Percentiles rank a stretch among this genome's conserved stretches.
Conservation (phyloP, 148 eudicot genomes). For the Chenopodium berlandieri region DNA sequence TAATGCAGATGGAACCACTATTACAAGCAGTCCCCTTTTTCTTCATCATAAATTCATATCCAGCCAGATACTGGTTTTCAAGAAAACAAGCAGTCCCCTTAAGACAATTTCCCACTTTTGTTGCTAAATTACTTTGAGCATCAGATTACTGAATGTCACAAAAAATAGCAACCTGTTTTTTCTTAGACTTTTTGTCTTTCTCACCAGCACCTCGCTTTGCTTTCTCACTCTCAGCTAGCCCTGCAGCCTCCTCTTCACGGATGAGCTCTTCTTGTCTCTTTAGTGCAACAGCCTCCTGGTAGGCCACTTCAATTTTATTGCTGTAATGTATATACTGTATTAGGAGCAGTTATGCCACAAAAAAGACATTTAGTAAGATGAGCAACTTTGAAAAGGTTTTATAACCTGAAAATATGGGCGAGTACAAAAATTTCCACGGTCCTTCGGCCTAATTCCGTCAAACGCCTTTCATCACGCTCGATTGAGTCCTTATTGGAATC, state of each 20-base stretch:
- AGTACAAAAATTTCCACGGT: constrained; percentile 92
- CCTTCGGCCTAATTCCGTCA: constrained; percentile 91
- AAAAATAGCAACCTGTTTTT: constrained; percentile 67
- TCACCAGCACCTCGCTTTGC: constrained; percentile 69
- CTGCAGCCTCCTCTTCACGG: constrained; percentile 94
- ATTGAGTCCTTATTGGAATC: constrained; percentile 76
- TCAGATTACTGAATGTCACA: not conserved
- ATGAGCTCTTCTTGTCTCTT: constrained; percentile 99
- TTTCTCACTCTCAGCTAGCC: constrained; percentile 85
- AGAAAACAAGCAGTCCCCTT: not conserved
- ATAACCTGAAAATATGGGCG: constrained; percentile 77
- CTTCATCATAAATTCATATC: not conserved
- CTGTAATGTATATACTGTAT: constrained; percentile 30
- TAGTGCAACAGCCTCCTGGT: constrained; percentile 94
- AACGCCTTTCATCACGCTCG: constrained; percentile 92
- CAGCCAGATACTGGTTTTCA: not conserved
- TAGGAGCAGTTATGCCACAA: not conserved
- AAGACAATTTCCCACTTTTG: not conserved
- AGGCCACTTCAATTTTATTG: constrained; percentile 93
- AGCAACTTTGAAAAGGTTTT: not conserved
- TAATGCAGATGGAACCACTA: not conserved
- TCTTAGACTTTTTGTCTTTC: constrained; percentile 85
- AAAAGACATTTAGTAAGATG: not conserved
- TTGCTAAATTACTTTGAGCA: not conserved
- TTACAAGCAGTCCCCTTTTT: not conserved